Evolutionary conservation across 768 basidiomycete species (phyloP).

Genomic region (Leccinum ochraceum): DNA sequence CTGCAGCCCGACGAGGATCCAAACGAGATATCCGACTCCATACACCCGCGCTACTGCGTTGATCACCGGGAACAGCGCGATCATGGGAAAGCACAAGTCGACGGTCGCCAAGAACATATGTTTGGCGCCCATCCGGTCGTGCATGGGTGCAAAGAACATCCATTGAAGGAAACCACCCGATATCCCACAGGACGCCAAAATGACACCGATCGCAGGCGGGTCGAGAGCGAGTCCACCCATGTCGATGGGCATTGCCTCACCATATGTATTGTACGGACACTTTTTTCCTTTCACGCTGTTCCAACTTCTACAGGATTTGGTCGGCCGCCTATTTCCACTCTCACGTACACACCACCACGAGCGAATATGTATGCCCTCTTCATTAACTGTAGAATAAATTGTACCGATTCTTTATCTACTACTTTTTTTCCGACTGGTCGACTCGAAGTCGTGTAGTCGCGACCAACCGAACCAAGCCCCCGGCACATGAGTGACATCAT

Average conservation of each 20-base stretch:
- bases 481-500: no score
- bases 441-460: no score
- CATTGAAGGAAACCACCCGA: slow-evolving; percentile 51
- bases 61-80: no score
- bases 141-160: slow-evolving; percentile 58
- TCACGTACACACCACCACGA: slow-evolving; percentile 27
- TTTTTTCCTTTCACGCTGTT: slow-evolving; percentile 59
- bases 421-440: no score
- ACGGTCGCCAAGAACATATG: no score
- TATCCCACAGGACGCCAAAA: slow-evolving; percentile 28
- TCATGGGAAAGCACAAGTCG: no score
- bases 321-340: slow-evolving; percentile 34
- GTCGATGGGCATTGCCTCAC: slow-evolving; percentile 39
- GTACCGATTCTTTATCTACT: no score
- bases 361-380: slow-evolving; percentile 36
- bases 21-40: no score
- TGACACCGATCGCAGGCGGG: slow-evolving; percentile 32
- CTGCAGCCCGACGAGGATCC: no score
- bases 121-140: slow-evolving; percentile 34
- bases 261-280: slow-evolving; percentile 68
- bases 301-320: slow-evolving; percentile 14
- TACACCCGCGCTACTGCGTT: no score
- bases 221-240: slow-evolving; percentile 31
- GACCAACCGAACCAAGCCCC: no score
- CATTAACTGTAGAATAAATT: no score